These are phyloP conservation scores for Crucibulum laeve DNA, from an alignment of 768 basidiomycete genomes.

Conservation along the genomic window DNA sequence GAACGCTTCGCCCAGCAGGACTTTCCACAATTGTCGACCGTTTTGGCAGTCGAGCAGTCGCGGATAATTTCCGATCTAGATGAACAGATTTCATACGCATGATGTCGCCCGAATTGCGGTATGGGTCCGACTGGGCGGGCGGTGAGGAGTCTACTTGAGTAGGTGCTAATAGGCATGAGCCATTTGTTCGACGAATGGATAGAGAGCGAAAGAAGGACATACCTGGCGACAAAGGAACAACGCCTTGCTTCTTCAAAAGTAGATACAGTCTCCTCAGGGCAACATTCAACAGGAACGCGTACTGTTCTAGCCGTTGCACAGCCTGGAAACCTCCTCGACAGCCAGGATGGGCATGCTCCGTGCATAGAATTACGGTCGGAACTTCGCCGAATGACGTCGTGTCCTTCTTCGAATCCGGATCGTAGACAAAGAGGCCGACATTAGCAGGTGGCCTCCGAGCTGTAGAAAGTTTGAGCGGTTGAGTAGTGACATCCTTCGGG, in stretches of 20 bases:
- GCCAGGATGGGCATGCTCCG: constrained; percentile 64
- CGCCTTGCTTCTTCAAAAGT: constrained; percentile 82
- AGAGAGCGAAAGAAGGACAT: constrained; percentile 13
- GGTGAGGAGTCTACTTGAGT: constrained; percentile 22
- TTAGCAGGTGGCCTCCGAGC: constrained; percentile 77
- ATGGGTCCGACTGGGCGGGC: constrained; percentile 62
- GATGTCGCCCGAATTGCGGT: constrained; percentile 85
- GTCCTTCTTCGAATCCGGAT: constrained; percentile 64
- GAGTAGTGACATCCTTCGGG: constrained; percentile 27
- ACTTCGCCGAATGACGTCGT: constrained; percentile 68
- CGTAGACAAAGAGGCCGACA: constrained; percentile 75
- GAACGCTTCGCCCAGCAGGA: constrained; percentile 83
- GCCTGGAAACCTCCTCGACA: constrained; percentile 81
- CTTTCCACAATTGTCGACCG: constrained; percentile 95
- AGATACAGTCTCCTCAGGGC: constrained; percentile 89
- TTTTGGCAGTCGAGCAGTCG: constrained; percentile 87
- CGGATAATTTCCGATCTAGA: constrained; percentile 92
- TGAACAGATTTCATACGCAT: constrained; percentile 94
- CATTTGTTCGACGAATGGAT: constrained; percentile 6
- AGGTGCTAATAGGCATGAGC: constrained; percentile 13
- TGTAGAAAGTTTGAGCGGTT: constrained; percentile 56
- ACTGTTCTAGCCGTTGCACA: constrained; percentile 94
- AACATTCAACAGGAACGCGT: constrained; percentile 94
- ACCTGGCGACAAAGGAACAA: constrained; percentile 83
- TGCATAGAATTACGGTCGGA: constrained; percentile 72